Evolutionary conservation across 192 early-diverging fungal genomes (phyloP).

Genomic region (Neocallimastix lanati): DNA sequence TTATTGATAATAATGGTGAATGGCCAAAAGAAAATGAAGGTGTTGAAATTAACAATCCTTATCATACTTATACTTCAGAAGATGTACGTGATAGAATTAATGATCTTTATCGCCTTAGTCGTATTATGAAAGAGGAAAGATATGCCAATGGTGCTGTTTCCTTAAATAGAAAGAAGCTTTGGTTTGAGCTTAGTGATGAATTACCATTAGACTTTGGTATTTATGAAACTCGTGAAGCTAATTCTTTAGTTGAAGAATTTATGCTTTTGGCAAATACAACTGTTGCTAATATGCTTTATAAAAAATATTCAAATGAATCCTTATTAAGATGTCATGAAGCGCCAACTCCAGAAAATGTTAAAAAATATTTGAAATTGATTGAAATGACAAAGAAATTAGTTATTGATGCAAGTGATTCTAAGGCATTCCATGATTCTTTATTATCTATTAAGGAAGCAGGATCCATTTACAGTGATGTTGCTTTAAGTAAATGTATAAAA

Average conservation of each 20-base stretch:
- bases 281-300: not conserved
- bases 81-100: not conserved
- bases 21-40: constrained; percentile 19
- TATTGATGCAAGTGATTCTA: not conserved
- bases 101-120: not conserved
- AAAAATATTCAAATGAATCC: not conserved
- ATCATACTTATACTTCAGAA: not conserved
- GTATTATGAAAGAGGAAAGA: not conserved
- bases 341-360: not conserved
- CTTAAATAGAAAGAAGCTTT: not conserved
- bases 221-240: not conserved
- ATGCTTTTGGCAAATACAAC: not conserved
- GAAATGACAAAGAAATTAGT: not conserved
- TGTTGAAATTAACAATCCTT: constrained; percentile 15
- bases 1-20: constrained; percentile 20
- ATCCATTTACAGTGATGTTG: not conserved
- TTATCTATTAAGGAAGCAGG: not conserved
- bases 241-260: not conserved
- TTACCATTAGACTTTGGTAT: not conserved
- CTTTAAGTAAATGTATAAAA: not conserved
- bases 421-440: not conserved
- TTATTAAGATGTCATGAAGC: not conserved
- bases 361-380: not conserved
- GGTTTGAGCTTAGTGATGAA: not conserved
- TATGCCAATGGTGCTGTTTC: not conserved